A percentile compares a stretch with the other conserved stretches of the same genome.
Evolutionary conservation across 1,284 basidiomycete genomes (phyloP).

Genomic region (Fomitopsis schrenkii): DNA sequence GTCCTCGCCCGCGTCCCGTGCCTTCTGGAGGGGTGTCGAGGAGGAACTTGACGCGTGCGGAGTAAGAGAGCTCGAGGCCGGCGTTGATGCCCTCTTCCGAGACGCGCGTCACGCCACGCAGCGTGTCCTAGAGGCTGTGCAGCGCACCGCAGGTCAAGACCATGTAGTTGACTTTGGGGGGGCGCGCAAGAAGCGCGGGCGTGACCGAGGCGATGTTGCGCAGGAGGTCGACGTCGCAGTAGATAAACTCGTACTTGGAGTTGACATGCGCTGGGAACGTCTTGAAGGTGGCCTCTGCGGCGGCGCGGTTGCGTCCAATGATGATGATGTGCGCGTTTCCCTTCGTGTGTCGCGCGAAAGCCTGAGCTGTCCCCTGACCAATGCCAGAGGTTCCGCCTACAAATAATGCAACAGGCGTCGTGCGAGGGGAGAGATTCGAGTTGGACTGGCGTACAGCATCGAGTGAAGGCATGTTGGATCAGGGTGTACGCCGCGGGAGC

Average conservation of each 20-base stretch:
- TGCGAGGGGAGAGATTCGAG: slow-evolving; percentile 9
- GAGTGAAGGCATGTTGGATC: slow-evolving; percentile 12
- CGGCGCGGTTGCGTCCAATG: slow-evolving; percentile 30
- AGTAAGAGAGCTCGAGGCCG: slow-evolving; percentile 22
- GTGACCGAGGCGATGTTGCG: slow-evolving; percentile 26
- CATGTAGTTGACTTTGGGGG: slow-evolving; percentile 33
- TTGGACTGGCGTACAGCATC: slow-evolving; percentile 8
- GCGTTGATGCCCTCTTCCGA: slow-evolving; percentile 25
- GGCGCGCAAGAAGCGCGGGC: slow-evolving; percentile 18
- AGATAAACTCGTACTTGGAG: slow-evolving; percentile 29
- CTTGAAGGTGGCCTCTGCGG: slow-evolving; percentile 33
- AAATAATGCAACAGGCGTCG: slow-evolving; percentile 29
- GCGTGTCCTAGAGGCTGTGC: slow-evolving; percentile 21
- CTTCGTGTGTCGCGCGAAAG: slow-evolving; percentile 28
- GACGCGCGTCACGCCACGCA: slow-evolving; percentile 9
- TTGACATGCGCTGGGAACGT: slow-evolving; percentile 23
- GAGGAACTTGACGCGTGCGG: slow-evolving; percentile 25
- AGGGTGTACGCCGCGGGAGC: too few species aligned
- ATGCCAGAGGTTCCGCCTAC: slow-evolving; percentile 33
- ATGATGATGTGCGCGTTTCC: slow-evolving; percentile 28
- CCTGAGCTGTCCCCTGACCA: slow-evolving; percentile 27
- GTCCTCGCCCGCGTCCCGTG: slow-evolving; percentile 22
- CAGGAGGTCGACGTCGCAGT: slow-evolving; percentile 33
- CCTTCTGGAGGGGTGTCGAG: slow-evolving; percentile 21
- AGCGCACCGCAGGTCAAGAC: slow-evolving; percentile 29